Conservation (phyloP, 805 yeast genomes). For the Saccharomyces cerevisiae region DNA sequence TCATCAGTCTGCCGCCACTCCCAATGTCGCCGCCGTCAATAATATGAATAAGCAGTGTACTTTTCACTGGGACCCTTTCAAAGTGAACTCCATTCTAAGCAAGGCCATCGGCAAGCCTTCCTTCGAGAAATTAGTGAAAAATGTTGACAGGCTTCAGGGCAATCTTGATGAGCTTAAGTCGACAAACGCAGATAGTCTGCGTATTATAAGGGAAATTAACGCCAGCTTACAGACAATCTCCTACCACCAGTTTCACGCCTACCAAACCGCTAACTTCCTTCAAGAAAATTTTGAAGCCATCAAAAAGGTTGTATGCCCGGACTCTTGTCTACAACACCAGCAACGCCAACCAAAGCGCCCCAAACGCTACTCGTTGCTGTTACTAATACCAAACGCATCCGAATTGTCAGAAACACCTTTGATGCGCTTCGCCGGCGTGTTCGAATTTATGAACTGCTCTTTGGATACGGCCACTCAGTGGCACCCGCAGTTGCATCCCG, state of each 20-base stretch:
- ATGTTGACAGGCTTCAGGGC: not conserved
- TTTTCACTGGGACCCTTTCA: not conserved
- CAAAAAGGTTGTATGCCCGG: not conserved
- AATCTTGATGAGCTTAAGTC: not conserved
- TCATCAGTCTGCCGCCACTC: not conserved
- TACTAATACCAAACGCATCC: not conserved
- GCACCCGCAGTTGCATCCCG: not conserved
- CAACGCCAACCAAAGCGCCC: not conserved
- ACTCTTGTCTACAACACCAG: not conserved
- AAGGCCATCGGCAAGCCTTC: not conserved
- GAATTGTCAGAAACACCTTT: not conserved
- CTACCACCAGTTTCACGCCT: not conserved
- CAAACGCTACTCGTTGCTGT: not conserved
- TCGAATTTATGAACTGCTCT: not conserved
- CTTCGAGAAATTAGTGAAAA: not conserved
- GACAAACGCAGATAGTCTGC: not conserved
- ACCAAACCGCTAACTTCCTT: not conserved
- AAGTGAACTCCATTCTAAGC: not conserved
- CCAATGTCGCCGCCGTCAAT: not conserved
- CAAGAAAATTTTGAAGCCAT: not conserved
- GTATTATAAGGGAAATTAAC: not conserved
- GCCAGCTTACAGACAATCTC: not conserved
- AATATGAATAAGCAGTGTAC: not conserved
- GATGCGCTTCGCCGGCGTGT: not conserved
- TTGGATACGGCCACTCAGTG: not conserved